Conservation (phyloP, 1,284 basidiomycete species). For the Cutaneotrichosporon sp. region DNA sequence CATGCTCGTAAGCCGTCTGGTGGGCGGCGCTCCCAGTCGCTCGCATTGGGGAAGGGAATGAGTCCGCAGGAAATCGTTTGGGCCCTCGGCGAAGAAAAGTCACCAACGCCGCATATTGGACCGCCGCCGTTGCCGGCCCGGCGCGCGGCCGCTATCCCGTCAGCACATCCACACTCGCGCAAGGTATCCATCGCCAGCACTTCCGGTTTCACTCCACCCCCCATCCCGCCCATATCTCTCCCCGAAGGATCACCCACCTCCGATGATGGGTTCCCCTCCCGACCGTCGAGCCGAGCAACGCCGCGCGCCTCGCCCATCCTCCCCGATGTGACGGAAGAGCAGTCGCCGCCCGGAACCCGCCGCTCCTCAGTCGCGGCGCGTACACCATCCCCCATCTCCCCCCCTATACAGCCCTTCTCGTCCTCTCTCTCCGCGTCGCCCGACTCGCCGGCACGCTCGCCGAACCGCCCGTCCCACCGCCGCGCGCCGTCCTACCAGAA, state of each 20-base stretch:
- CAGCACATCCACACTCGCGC: conserved; percentile 49
- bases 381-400: background rate
- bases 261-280: background rate
- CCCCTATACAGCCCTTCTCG: background rate
- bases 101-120: conserved; percentile 22
- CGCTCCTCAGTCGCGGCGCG: background rate
- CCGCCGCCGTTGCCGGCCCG: conserved; percentile 38
- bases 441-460: background rate
- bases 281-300: conserved; percentile 5
- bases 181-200: conserved; percentile 39
- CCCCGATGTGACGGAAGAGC: conserved; percentile 22
- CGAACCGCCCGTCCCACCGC: conserved; percentile 9
- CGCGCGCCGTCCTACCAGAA: conserved; percentile 41
- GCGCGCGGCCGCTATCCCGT: conserved; percentile 33
- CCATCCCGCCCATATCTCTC: background rate
- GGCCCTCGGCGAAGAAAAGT: conserved; percentile 35
- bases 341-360: background rate
- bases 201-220: conserved; percentile 10
- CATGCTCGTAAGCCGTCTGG: conserved; percentile 14
- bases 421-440: background rate
- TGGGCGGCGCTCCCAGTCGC: conserved; percentile 35
- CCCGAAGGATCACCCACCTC: background rate
- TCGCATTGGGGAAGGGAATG: conserved; percentile 44
- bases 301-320: conserved; percentile 19
- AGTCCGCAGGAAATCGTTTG: conserved; percentile 51